A percentile compares a stretch with the other conserved stretches of the same genome.
These are phyloP conservation scores for Somion occarium DNA, from an alignment of 1,284 basidiomycete species.

Conservation along the genomic window DNA sequence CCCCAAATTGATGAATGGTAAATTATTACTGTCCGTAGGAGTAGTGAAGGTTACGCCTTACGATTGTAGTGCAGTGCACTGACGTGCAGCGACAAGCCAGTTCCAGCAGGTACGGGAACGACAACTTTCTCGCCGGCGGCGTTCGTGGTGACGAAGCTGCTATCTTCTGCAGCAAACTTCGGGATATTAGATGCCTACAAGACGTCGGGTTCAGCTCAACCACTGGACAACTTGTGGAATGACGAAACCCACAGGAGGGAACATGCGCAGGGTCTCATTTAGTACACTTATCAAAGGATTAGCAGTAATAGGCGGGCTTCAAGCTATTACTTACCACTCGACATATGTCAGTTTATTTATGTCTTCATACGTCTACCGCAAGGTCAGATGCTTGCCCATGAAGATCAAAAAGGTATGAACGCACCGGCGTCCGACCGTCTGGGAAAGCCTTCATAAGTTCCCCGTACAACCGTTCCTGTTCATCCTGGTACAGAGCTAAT, in stretches of 20 bases:
- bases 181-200: slow-evolving; percentile 30
- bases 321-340: background rate
- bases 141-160: slow-evolving; percentile 34
- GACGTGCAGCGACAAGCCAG: slow-evolving; percentile 34
- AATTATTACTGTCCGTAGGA: background rate
- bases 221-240: background rate
- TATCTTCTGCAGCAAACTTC: slow-evolving; percentile 46
- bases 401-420: slow-evolving; percentile 9
- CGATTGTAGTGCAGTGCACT: slow-evolving; percentile 41
- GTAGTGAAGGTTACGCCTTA: slow-evolving; percentile 12
- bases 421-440: slow-evolving; percentile 38
- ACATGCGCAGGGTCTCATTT: slow-evolving; percentile 57
- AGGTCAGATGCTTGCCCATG: slow-evolving; percentile 4
- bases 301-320: background rate
- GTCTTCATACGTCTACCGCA: slow-evolving; percentile 12
- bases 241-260: slow-evolving; percentile 33
- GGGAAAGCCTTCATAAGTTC: slow-evolving; percentile 40
- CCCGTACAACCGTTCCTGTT: slow-evolving; percentile 51
- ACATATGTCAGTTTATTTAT: slow-evolving; percentile 2
- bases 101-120: slow-evolving; percentile 43
- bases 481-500: slow-evolving; percentile 47
- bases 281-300: slow-evolving; percentile 37
- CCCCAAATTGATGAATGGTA: background rate
- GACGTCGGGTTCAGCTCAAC: background rate
- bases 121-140: slow-evolving; percentile 32